Percentiles rank a stretch among this genome's conserved stretches.
Conservation (phyloP, 495 filamentous ascomycete species). For the Aspergillus sclerotiicarbonarius region DNA sequence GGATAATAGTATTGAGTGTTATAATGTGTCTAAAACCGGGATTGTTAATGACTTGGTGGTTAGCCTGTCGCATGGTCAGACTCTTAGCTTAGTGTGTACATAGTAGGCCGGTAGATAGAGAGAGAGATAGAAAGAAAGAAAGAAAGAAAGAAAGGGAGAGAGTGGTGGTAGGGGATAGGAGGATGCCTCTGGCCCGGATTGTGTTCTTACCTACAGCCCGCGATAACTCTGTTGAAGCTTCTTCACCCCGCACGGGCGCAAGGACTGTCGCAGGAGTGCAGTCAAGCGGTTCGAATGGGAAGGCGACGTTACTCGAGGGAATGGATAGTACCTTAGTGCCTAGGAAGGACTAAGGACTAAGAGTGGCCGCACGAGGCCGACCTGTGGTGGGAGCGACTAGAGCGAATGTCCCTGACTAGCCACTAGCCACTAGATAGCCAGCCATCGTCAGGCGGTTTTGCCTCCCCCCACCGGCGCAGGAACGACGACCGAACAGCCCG, state of each 20-base stretch:
- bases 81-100: neutral
- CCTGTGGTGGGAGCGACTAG: neutral
- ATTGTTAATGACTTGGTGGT: neutral
- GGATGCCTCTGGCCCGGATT: too few relatives aligned
- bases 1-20: neutral
- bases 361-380: neutral
- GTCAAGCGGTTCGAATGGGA: neutral
- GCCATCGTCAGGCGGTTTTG: neutral
- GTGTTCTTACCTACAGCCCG: neutral
- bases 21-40: neutral
- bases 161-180: too few relatives aligned
- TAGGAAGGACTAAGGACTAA: neutral
- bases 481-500: conserved; percentile 15
- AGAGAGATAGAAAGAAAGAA: too few relatives aligned
- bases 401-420: neutral
- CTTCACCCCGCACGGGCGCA: conserved; percentile 15
- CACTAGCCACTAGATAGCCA: neutral
- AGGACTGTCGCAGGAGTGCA: neutral
- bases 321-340: neutral
- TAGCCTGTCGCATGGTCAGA: neutral
- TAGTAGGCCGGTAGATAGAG: too few relatives aligned
- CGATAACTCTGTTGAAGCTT: neutral
- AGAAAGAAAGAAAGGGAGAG: too few relatives aligned
- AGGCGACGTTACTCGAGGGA: neutral
- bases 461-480: conserved; percentile 17